Evolutionary conservation across 2,329 filamentous ascomycete genomes (phyloP), one percentile per base, ranked within the genome.

Genomic region (Colletotrichum destructivum): DNA sequence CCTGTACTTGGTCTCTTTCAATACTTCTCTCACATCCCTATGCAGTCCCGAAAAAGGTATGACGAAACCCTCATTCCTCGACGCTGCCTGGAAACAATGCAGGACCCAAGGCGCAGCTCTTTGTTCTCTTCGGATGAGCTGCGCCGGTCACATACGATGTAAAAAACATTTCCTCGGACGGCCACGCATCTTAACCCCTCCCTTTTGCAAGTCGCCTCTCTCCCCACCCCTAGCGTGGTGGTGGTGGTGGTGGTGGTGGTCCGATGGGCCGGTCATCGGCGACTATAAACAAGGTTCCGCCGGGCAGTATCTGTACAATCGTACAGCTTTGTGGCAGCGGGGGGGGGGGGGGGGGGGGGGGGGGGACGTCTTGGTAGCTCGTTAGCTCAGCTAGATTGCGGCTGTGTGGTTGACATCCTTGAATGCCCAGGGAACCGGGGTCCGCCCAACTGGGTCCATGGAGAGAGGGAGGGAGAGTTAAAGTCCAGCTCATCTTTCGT

Each of bases 251-350:
- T 38, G 15, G 23, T 18, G 8, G 21, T 55, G 52, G 46, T 23
- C n/a, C 60, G 60, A 51, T 42, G 35, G 31, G 46, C 60, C 60
- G 60, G 60, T 26, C 60, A 62, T 52, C 60, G 60, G 60, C 60
- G 60, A 47, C 46, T 31, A 26, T 26, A 61, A n/a, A 46, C 59
- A 61, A 61, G 26, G 42, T 61, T 49, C 44, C 49, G 46, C 9
- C 31, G 61, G 47, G 13, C 8, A 42, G 18, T 16, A 44, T 21
- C 5, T 31, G 26, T 31, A 31, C 26, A 1, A 3, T 23, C 23
- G 26, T 26, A 26, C 26, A 63, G 21, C 46, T 23, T 11, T 23
- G 57, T 46, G 44, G 31, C 44, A 38, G 57, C 23, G 44, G 38
- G 47, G 15, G 35, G 31, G 31, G 7, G 26, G 4, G 31, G 31